Percentiles rank a stretch among this genome's conserved stretches.
phyloP scores from a whole-genome alignment of 2,329 filamentous ascomycete species.

The Neofusicoccum sp. region DNA sequence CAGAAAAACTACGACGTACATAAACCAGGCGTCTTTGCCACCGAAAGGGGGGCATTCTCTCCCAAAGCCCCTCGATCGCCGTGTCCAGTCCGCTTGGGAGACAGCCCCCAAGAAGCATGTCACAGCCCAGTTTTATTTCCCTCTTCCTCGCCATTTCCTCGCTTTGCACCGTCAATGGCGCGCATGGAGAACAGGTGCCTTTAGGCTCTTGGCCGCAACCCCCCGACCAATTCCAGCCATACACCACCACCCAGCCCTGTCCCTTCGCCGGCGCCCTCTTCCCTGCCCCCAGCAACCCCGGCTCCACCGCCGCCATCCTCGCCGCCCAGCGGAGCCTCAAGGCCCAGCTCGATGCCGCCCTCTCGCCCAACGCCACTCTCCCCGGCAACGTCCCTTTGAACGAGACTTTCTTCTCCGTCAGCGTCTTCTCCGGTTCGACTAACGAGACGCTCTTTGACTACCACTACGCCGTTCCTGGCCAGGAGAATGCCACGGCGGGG shows the following conservation, averaged over 20 bases:
- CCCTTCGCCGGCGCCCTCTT: constrained; percentile 22
- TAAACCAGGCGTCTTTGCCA: too few species aligned
- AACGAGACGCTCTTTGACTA: constrained; percentile 36
- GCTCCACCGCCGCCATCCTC: constrained; percentile 13
- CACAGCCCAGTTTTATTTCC: too few species aligned
- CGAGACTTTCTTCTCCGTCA: constrained; percentile 39
- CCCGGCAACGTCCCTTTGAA: constrained; percentile 22
- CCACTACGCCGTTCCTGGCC: constrained; percentile 38
- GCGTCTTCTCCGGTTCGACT: constrained; percentile 41
- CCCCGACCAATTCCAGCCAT: neutral
- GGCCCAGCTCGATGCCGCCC: constrained; percentile 6
- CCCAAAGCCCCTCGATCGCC: too few species aligned
- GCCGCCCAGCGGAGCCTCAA: constrained; percentile 2
- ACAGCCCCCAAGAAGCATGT: too few species aligned
- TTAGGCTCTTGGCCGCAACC: neutral
- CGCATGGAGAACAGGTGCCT: too few species aligned
- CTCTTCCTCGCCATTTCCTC: too few species aligned
- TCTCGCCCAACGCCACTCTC: neutral
- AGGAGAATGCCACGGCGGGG: constrained; percentile 24
- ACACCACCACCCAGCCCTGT: constrained; percentile 10
- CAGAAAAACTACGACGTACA: too few species aligned
- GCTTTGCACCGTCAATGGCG: too few species aligned
- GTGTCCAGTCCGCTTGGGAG: too few species aligned
- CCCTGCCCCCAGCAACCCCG: constrained; percentile 12
- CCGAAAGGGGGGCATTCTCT: too few species aligned